Evolutionary conservation across 225 moss, liverwort and hornwort species (phyloP), one percentile per base, ranked within the genome.

Genomic region (Sphagnum tenellum): DNA sequence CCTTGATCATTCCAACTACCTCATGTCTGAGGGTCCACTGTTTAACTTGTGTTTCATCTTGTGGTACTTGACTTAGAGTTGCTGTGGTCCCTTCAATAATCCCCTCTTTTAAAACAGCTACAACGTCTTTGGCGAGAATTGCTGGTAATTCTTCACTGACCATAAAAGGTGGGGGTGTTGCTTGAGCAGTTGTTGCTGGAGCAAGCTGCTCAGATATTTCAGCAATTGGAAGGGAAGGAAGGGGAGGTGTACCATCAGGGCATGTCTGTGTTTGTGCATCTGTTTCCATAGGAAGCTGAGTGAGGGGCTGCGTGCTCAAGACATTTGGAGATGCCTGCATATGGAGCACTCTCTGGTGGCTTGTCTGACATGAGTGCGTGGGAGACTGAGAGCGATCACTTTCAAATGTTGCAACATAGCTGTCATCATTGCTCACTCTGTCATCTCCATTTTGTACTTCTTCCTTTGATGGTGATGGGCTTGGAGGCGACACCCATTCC

Each of bases 341-440:
- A 52, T 63, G 70, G 46, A 49, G 3, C 13, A 46, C 62, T 14
- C 56, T 48, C 44, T 51, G 13, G 49, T 12, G 44, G 45, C 64
- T 62, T 59, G 68, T 66, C 14, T 64, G 71, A 58, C 71, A 66
- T 52, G 67, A 70, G 50, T 73, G 75, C 55, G 70, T 71, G 3
- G 70, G 54, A 12, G 71, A 8, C 65, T 73, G 75, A 2, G 78
- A 84, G 49, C 78, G 78, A 62, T 78, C 78, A 60, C 78, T 78
- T 14, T 84, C 84, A 59, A 73, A 78, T 47, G 75, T 77, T 7
- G 77, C 71, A 52, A n/a, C 73, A 61, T 75, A 75, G 68, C 80
- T 75, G 46, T 84, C 77, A 50, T 75, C 75, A 64, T 12, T 74
- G 4, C 47, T 66, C 68, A 29, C 60, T 46, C 47, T 73, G 7